Evolutionary conservation across 257 asterid species (phyloP).

Genomic region (Solanum pimpinellifolium): DNA sequence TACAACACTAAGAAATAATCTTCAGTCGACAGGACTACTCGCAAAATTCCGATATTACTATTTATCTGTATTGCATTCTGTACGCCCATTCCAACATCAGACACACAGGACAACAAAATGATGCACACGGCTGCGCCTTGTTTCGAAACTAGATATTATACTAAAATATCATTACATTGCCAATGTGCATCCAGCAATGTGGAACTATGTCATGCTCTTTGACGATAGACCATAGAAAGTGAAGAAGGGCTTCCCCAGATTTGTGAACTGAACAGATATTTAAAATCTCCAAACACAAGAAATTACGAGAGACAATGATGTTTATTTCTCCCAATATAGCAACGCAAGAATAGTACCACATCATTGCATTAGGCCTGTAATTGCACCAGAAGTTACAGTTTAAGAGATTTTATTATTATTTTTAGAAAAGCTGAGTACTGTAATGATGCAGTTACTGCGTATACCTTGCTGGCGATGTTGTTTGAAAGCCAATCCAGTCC

Average conservation of each 20-base stretch:
- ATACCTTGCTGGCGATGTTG: constrained; percentile 10
- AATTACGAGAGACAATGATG: neutral
- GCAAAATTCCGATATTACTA: neutral
- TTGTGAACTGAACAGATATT: neutral
- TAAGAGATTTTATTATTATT: neutral
- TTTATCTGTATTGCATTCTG: neutral
- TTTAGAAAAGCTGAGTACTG: neutral
- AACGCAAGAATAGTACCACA: neutral
- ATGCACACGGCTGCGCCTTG: neutral
- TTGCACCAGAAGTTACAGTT: neutral
- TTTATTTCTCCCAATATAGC: neutral
- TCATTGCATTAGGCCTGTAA: neutral
- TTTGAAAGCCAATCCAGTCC: constrained; percentile 18
- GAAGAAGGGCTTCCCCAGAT: neutral
- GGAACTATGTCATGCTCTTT: neutral
- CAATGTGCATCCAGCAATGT: neutral
- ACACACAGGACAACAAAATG: neutral
- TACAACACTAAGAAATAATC: neutral
- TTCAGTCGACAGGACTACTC: neutral
- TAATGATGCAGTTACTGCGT: neutral
- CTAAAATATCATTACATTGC: neutral
- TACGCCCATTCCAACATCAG: neutral
- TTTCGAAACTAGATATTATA: neutral
- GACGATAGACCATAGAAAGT: neutral
- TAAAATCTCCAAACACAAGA: neutral